Evolutionary conservation across 345 rosid species (phyloP).

Genomic region (Limnanthes douglasii): DNA sequence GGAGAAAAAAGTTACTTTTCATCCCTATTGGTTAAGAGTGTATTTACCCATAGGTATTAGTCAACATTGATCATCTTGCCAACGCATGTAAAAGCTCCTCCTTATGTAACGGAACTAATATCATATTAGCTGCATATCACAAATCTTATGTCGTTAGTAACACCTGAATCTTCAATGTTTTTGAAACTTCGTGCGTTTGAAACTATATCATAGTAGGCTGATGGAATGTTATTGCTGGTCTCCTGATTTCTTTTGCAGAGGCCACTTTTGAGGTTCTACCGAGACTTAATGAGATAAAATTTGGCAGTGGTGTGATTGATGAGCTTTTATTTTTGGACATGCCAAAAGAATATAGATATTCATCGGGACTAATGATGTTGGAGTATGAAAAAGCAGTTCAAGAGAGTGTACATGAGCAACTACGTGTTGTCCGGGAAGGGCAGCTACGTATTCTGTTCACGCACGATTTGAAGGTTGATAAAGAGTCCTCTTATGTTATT

Average conservation of each 20-base stretch:
- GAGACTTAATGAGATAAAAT: conserved; percentile 90
- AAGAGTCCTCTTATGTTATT: conserved; percentile 1
- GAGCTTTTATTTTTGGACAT: conserved; percentile 82
- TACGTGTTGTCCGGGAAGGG: conserved; percentile 98
- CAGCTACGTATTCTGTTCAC: conserved; percentile 82
- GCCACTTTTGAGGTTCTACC: conserved; percentile 95
- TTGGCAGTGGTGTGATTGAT: conserved; percentile 89
- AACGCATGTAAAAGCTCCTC: no score
- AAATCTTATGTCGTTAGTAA: no score
- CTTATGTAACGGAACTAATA: no score
- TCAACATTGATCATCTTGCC: no score
- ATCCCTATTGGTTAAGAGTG: no score
- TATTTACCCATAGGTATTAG: no score
- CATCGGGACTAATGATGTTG: conserved; percentile 71
- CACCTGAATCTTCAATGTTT: no score
- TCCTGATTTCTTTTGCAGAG: conserved; percentile 32
- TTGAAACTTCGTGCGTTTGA: background rate
- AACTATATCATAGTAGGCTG: no score
- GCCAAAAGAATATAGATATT: conserved; percentile 68
- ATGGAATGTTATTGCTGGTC: background rate
- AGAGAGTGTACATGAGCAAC: conserved; percentile 93
- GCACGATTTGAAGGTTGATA: conserved; percentile 71
- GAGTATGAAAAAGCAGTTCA: conserved; percentile 90
- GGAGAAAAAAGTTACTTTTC: no score
- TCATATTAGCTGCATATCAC: no score